Evolutionary conservation across 768 basidiomycete genomes (phyloP), one percentile per base, ranked within the genome.

Genomic region (Termitomyces sp.): DNA sequence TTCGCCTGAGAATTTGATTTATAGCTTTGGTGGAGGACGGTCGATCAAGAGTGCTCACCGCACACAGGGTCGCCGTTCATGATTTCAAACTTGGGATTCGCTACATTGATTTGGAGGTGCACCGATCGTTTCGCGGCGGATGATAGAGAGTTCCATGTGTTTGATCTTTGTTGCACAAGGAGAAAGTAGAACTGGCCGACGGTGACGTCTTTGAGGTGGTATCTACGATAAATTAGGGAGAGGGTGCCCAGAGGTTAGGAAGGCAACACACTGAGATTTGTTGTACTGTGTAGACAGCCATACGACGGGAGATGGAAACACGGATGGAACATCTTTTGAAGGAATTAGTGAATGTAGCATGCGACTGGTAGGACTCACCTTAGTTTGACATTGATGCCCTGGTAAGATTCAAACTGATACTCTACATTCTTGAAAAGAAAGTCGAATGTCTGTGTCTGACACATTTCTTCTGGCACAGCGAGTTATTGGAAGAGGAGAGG

Each of bases 131-230:
- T 98, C 97, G 29, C 96, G 85, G 43, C 96, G 88, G 66, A 99
- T 98, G 71, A 98, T 98, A 14, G 95, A 98, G 32, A 98, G 81
- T 72, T 99, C 96, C 96, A 98, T 98, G 68, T 98, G 95, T 76
- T 99, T 98, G 78, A 98, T 99, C 82, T 93, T 98, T 82, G 98
- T 98, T 25, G 25, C 25, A 25, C 96, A 46, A 98, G 88, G 55
- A 99, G 81, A 79, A 99, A 98, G 79, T 96, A 98, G 72, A 98
- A 98, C 81, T 98, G 98, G 74, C 97, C 97, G 34, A 99, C 96
- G 50, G 98, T 98, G 56, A 98, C 97, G 71, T 98, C 96, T 77
- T 98, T 98, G 62, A 98, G 77, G 72, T 99, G 97, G 75, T 99
- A 99, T 76, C 97, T 99, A 56, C 34, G 25, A 2, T 34, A 11